Evolutionary conservation across 352 stramenopile genomes (phyloP).

Genomic region (Phytophthora sp.): DNA sequence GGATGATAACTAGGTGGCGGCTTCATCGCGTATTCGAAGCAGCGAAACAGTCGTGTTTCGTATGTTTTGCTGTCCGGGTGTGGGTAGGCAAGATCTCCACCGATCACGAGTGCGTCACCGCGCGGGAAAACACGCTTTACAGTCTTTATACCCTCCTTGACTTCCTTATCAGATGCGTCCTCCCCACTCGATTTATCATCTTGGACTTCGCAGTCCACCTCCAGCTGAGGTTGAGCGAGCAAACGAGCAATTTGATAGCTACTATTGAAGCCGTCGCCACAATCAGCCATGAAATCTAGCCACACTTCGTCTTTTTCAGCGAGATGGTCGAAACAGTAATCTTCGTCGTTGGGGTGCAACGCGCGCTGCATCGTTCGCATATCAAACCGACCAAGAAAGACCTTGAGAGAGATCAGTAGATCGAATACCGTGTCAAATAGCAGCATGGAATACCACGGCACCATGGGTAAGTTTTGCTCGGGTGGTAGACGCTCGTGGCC

Average conservation of each 20-base stretch:
- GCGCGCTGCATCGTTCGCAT: slow-evolving; percentile 91
- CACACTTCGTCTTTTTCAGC: slow-evolving; percentile 84
- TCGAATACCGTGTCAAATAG: slow-evolving; percentile 92
- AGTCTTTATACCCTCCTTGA: slow-evolving; percentile 36
- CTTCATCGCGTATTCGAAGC: slow-evolving; percentile 95
- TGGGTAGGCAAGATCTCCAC: slow-evolving; percentile 93
- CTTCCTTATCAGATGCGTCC: slow-evolving; percentile 2
- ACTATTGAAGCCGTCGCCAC: slow-evolving; percentile 93
- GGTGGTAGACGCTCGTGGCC: slow-evolving; percentile 68
- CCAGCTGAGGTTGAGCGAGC: slow-evolving; percentile 89
- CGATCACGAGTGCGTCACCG: slow-evolving; percentile 90
- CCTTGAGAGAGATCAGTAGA: slow-evolving; percentile 92
- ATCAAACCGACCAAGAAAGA: slow-evolving; percentile 93
- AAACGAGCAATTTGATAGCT: slow-evolving; percentile 93
- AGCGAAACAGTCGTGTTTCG: slow-evolving; percentile 90
- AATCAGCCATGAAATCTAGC: slow-evolving; percentile 95
- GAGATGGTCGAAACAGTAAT: slow-evolving; percentile 87
- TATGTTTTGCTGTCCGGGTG: slow-evolving; percentile 89
- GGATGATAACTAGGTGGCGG: slow-evolving; percentile 86
- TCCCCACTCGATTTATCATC: slow-evolving; percentile 18
- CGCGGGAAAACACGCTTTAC: slow-evolving; percentile 73
- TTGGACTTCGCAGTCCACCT: slow-evolving; percentile 65
- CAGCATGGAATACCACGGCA: slow-evolving; percentile 95
- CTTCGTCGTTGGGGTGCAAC: slow-evolving; percentile 70
- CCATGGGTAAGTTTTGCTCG: slow-evolving; percentile 89